Conservation (phyloP, 768 basidiomycete genomes). For the Symmetrospora coprosmae region DNA sequence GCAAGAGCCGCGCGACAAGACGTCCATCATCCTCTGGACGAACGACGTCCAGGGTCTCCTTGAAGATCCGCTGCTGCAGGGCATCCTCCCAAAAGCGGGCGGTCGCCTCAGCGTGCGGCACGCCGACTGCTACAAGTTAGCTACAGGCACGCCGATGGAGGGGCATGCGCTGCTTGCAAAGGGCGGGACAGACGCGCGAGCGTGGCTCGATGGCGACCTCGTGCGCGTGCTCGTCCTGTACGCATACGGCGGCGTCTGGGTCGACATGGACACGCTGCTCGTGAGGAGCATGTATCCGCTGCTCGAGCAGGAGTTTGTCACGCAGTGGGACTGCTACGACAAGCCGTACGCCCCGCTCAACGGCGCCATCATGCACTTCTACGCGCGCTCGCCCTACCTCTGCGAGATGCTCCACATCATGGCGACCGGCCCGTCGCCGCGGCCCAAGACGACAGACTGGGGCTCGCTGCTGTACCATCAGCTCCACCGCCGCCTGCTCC, state of each 20-base stretch:
- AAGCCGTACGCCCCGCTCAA: slow-evolving; percentile 67
- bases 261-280: slow-evolving; percentile 91
- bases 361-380: slow-evolving; percentile 89
- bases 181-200: slow-evolving; percentile 51
- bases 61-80: slow-evolving; percentile 38
- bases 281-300: slow-evolving; percentile 75
- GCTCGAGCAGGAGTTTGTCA: slow-evolving; percentile 87
- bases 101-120: slow-evolving; percentile 55
- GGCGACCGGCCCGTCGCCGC: slow-evolving; percentile 49
- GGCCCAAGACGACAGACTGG: slow-evolving; percentile 76
- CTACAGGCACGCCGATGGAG: slow-evolving; percentile 61
- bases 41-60: slow-evolving; percentile 54
- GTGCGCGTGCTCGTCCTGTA: slow-evolving; percentile 76
- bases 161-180: slow-evolving; percentile 48
- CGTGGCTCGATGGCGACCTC: slow-evolving; percentile 90
- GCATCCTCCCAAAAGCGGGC: slow-evolving; percentile 52
- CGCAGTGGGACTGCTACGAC: slow-evolving; percentile 97
- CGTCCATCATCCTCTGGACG: slow-evolving; percentile 75
- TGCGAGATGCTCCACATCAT: slow-evolving; percentile 94
- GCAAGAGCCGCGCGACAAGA: slow-evolving; percentile 52
- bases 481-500: slow-evolving; percentile 70
- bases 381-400: slow-evolving; percentile 77
- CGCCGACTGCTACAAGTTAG: slow-evolving; percentile 55
- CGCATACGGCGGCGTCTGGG: slow-evolving; percentile 84
- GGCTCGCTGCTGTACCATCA: slow-evolving; percentile 80